Base-by-base conservation (phyloP, 805 yeast species). In the Ogataea populi-albae region DNA sequence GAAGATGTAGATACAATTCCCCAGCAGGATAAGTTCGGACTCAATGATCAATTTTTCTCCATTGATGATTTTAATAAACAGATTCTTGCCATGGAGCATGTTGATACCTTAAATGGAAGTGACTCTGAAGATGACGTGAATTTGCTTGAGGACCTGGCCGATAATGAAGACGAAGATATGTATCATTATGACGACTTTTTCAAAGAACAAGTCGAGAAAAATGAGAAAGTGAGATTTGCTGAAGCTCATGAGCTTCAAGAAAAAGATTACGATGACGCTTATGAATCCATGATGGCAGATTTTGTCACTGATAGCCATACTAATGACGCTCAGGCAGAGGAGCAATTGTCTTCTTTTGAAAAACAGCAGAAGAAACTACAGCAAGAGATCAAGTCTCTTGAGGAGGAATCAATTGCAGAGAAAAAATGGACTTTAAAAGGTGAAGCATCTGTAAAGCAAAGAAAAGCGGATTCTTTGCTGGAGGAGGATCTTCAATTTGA, bases 371-470 rank as follows among this genome's bases (percentile, higher is more conserved):
- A 69, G 34, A 77, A 76, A 41, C 68, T 93, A 17, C 85, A 81
- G 51, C 70, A 73, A 23, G 95, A 93, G 61, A 93, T 93, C 42
- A 74, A 74, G 23, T 70, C 74, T 48, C 68, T 89, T 32, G 98
- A 91, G 62, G 77, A 79, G 29, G 97, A 89, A 57, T 81, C 93
- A 12, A 79, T 91, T 20, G 93, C 89, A 4, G 91, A 83, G 39
- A 91, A 93, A 65, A 79, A 79, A 52, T 91, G 98, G 98, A 79
- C 95, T 6, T 72, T 91, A 76, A 83, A 80, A 51, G 98, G 98
- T 63, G 98, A 93, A 63, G 88, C 86, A 2, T 73, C 75, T 39
- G 85, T 88, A 2, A 77, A 73, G 43, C 83, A 81, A 47, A 73
- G 98, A 55, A 95, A 95, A 6, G 68, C 69, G 28, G 96, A 93